These are phyloP conservation scores for Alopecurus myosuroides DNA, from an alignment of 176 grass and related monocot species.

Conservation along the genomic window DNA sequence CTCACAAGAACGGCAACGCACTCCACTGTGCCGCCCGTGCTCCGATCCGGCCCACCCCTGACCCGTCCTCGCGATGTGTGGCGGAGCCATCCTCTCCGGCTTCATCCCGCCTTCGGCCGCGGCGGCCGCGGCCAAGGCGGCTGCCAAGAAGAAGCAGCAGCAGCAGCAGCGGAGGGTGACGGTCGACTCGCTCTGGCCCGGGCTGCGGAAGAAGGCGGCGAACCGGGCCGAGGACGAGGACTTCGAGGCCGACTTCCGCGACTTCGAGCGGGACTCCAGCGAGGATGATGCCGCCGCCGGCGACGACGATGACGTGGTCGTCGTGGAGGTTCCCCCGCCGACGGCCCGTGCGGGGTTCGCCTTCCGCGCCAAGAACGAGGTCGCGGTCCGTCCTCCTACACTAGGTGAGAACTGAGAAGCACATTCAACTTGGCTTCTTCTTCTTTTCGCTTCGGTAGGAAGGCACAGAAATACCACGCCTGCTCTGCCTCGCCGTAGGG, in stretches of 20 bases:
- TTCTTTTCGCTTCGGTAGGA: neutral
- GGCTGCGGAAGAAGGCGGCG: neutral
- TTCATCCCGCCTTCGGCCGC: constrained; percentile 48
- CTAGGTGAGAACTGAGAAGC: constrained; percentile 18
- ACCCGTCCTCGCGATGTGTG: constrained; percentile 42
- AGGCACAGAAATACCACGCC: neutral
- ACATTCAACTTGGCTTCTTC: neutral
- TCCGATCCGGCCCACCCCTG: neutral
- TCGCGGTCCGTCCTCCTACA: neutral
- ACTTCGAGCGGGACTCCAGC: constrained; percentile 40
- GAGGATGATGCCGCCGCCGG: constrained; percentile 3
- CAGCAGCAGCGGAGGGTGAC: constrained; percentile 17
- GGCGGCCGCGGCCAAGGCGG: constrained; percentile 6
- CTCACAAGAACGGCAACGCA: neutral
- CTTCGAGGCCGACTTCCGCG: constrained; percentile 69
- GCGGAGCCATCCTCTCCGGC: constrained; percentile 69
- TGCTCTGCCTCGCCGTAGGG: neutral
- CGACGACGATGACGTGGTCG: constrained; percentile 12
- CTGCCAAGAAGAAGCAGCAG: neutral
- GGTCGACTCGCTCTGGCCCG: constrained; percentile 37
- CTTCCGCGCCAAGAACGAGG: neutral
- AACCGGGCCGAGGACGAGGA: neutral
- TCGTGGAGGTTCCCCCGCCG: constrained; percentile 19
- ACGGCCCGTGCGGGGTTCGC: neutral
- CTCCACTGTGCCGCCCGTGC: neutral